Base-by-base conservation (phyloP, 371 early-diverging fungal genomes). In the Rhizopus arrhizus region DNA sequence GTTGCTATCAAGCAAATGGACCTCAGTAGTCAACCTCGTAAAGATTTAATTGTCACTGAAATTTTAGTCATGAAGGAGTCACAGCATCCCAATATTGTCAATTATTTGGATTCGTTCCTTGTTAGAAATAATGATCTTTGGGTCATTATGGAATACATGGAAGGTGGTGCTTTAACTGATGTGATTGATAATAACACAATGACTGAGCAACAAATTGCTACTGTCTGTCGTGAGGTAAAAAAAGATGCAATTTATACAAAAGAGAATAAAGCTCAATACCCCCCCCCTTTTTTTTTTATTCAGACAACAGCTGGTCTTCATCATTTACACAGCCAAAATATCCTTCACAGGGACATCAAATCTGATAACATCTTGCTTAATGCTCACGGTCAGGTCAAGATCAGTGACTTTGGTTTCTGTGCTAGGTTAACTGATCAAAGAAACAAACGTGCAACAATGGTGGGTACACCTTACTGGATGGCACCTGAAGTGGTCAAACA, bases 61-160 rank as follows among this genome's bases (percentile, higher is more conserved):
- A 96, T 98, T 60, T 65, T 91, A 55, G 92, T 97, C 54, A 97
- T 98, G 97, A 94, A 91, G 72, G 96, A 95, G 74, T 89, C 91
- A 8, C 90, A 89, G 48, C 97, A 98, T 75, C 88, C 89, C 56
- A 98, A 98, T 76, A 95, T 98, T 74, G 95, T 98, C 74, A 95
- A 95, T 77, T 97, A 87, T 69, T 78, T 95, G 38, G 97, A 97
- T 73, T 82, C 91, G 2, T 98, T 91, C 84, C 74, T 98, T 59
- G 85, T 94, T 51, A 85, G 82, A 61, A 81, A 81, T 59, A 77
- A 75, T 49, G 97, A 97, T 34, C 81, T 98, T 49, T 98, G 98
- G 98, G 95, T 98, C 11, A 90, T 98, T 31, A 95, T 98, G 96
- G 98, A 98, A 80, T 95, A 90, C 73, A 98, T 98, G 98, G 96